Conservation (phyloP, 805 yeast species). For the Saccharomycopsis javanensis region DNA sequence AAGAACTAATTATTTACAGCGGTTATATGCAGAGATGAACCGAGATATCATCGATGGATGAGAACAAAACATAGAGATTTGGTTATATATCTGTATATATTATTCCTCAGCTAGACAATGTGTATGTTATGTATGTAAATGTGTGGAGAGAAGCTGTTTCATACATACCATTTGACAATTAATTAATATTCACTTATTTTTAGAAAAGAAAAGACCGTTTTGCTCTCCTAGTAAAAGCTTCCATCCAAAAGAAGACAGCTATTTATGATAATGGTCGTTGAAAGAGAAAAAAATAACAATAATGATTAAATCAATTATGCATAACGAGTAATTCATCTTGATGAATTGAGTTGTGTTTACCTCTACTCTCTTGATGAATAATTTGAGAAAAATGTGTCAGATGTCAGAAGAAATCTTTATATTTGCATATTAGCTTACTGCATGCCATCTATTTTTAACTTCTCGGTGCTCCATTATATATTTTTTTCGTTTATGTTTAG, state of each 20-base stretch:
- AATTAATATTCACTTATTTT: no score
- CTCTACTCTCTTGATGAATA: not conserved
- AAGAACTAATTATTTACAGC: not conserved
- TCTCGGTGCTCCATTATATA: not conserved
- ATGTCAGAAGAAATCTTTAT: not conserved
- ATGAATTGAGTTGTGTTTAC: not conserved
- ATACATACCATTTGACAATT: no score
- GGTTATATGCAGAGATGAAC: not conserved
- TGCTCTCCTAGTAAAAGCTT: no score
- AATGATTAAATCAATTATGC: not conserved
- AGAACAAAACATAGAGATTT: not conserved
- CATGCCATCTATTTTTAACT: conserved; percentile 1
- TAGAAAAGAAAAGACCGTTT: no score
- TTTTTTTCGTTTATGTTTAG: no score
- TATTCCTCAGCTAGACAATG: no score
- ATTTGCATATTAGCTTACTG: not conserved
- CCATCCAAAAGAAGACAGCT: no score
- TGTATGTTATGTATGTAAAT: no score
- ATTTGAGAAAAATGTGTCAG: not conserved
- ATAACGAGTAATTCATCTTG: not conserved
- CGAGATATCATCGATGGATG: not conserved
- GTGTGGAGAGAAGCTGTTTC: no score
- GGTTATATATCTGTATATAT: not conserved
- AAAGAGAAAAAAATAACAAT: no score
- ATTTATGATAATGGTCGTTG: no score